Percentiles rank a stretch among this genome's conserved stretches.
These are phyloP conservation scores for Telopea speciosissima DNA, from an alignment of 177 flowering plant genomes.

Conservation along the genomic window DNA sequence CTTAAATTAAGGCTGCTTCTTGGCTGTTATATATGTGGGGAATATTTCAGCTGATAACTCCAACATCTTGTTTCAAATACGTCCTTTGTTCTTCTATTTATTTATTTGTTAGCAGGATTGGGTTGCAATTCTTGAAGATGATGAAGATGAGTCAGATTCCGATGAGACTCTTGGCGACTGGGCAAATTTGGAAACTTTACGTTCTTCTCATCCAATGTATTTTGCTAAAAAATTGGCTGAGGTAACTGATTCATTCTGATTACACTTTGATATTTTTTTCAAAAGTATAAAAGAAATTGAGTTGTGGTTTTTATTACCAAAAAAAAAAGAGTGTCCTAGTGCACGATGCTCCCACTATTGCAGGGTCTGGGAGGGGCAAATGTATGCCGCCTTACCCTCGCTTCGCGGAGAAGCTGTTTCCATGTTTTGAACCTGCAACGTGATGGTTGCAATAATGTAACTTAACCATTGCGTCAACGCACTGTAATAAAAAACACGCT, in stretches of 20 bases:
- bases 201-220: constrained; percentile 82
- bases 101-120: constrained; percentile 46
- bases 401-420: too few species aligned
- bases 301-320: not conserved
- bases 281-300: not conserved
- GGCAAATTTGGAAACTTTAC: constrained; percentile 95
- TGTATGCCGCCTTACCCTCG: too few species aligned
- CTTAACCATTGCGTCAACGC: too few species aligned
- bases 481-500: too few species aligned
- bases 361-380: too few species aligned
- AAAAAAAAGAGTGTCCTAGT: too few species aligned
- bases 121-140: constrained; percentile 63
- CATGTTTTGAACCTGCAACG: too few species aligned
- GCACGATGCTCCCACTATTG: too few species aligned
- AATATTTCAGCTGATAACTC: not conserved
- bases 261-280: not conserved
- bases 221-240: constrained; percentile 75
- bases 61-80: not conserved
- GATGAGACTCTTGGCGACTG: constrained; percentile 73
- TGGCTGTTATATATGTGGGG: not conserved
- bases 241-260: constrained; percentile 21
- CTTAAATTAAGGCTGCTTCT: not conserved
- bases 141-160: constrained; percentile 50
- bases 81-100: not conserved
- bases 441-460: too few species aligned